Evolutionary conservation across 2,329 filamentous ascomycete species (phyloP).

Genomic region (Penicillium crustosum): DNA sequence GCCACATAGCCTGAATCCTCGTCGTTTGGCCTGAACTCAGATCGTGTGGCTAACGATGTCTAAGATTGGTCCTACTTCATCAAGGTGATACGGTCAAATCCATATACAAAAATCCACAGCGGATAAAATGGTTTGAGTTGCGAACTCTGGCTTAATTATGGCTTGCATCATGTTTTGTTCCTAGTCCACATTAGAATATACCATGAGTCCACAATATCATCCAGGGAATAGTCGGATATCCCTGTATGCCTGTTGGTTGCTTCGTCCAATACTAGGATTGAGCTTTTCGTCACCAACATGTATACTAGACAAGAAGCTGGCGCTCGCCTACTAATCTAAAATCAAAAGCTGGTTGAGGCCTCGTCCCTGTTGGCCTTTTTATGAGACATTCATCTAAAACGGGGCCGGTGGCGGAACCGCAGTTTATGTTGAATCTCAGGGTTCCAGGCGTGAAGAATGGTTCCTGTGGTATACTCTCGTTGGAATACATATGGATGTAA

Average conservation of each 20-base stretch:
- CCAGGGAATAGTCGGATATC: too few species aligned
- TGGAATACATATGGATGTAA: neutral
- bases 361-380: neutral
- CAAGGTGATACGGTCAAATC: constrained; percentile 30
- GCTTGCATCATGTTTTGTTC: constrained; percentile 22
- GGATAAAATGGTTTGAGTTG: constrained; percentile 29
- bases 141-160: constrained; percentile 28
- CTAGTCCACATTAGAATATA: too few species aligned
- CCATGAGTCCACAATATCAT: too few species aligned
- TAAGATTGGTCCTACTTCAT: constrained; percentile 18
- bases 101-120: constrained; percentile 29
- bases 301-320: too few species aligned
- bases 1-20: neutral
- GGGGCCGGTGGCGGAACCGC: constrained; percentile 17
- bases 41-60: neutral
- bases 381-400: constrained; percentile 27
- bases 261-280: too few species aligned
- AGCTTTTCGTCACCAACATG: too few species aligned
- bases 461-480: neutral
- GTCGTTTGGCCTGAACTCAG: neutral
- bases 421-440: constrained; percentile 33
- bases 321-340: too few species aligned
- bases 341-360: too few species aligned
- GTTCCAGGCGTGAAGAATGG: constrained; percentile 25
- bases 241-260: too few species aligned